These are phyloP conservation scores for Crithidia expoeki DNA, from an alignment of 208 protist species.

Conservation along the genomic window DNA sequence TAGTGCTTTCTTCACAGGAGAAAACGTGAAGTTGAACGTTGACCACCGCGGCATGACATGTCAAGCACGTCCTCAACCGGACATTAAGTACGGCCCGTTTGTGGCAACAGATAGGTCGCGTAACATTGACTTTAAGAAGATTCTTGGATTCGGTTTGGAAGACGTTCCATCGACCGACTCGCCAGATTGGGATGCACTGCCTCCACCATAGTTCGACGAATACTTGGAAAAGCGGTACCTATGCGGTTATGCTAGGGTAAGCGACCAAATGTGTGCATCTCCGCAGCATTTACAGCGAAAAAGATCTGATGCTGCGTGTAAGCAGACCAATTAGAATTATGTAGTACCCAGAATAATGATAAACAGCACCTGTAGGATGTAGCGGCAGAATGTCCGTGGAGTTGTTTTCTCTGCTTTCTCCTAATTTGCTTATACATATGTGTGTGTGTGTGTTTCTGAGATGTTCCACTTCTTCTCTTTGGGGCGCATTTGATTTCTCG, in stretches of 20 bases:
- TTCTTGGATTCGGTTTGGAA: slow-evolving; percentile 2
- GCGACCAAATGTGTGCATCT: too few species aligned
- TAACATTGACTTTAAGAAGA: slow-evolving; percentile 11
- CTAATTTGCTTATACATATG: not conserved
- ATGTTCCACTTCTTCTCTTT: not conserved
- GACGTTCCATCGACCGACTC: not conserved
- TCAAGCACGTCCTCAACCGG: slow-evolving; percentile 4
- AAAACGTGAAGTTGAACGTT: not conserved
- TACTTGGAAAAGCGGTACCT: slow-evolving; percentile 2
- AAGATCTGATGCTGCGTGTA: too few species aligned
- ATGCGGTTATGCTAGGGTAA: too few species aligned
- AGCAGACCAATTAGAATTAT: too few species aligned
- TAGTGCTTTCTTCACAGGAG: not conserved
- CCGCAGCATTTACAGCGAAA: too few species aligned
- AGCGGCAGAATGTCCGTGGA: too few species aligned
- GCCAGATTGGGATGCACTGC: slow-evolving; percentile 1
- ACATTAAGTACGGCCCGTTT: slow-evolving; percentile 10
- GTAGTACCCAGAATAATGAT: too few species aligned
- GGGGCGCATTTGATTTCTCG: not conserved
- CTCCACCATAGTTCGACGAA: not conserved
- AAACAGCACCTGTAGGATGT: too few species aligned
- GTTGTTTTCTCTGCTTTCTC: too few species aligned
- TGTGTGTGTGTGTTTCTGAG: not conserved
- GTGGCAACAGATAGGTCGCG: slow-evolving; percentile 11
- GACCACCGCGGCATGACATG: not conserved